phyloP scores from a whole-genome alignment of 148 eudicot species.

The Cornus kousa region DNA sequence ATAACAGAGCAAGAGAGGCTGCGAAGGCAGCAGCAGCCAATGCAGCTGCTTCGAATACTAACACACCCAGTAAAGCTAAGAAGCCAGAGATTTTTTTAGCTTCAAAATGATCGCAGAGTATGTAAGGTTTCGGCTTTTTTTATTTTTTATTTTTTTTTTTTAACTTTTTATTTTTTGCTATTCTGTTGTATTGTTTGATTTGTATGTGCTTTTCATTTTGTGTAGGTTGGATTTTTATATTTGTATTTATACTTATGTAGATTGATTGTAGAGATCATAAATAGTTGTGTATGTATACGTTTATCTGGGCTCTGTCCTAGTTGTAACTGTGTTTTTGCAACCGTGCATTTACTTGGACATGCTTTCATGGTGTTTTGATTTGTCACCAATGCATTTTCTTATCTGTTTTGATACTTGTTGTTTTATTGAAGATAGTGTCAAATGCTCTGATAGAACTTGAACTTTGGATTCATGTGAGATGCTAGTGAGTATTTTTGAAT shows the following conservation, averaged over 20 bases:
- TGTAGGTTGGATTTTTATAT: slow-evolving; percentile 8
- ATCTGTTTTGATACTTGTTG: neutral
- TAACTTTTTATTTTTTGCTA: neutral
- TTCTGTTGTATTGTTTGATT: slow-evolving; percentile 1
- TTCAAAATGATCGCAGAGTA: slow-evolving; percentile 51
- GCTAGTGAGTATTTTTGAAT: neutral
- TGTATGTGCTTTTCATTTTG: neutral
- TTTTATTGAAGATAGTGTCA: neutral
- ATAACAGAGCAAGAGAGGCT: slow-evolving; percentile 57
- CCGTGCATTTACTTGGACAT: slow-evolving; percentile 8
- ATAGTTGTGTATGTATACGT: neutral
- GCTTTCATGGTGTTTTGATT: slow-evolving; percentile 8
- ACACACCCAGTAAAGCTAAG: slow-evolving; percentile 73
- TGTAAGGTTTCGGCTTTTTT: slow-evolving; percentile 5
- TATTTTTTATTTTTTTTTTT: neutral
- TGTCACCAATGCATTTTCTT: neutral
- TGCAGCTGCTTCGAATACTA: slow-evolving; percentile 54
- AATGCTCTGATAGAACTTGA: neutral
- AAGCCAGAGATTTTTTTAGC: slow-evolving; percentile 82
- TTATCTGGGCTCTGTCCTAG: neutral
- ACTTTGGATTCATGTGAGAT: neutral
- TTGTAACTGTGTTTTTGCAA: slow-evolving; percentile 7
- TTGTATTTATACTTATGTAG: slow-evolving; percentile 5
- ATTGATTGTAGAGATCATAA: neutral
- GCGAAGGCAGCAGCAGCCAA: slow-evolving; percentile 35